A percentile compares a stretch with the other conserved stretches of the same genome.
These are phyloP conservation scores for Arachis monticola DNA, from an alignment of 331 rosid species.

Conservation along the genomic window DNA sequence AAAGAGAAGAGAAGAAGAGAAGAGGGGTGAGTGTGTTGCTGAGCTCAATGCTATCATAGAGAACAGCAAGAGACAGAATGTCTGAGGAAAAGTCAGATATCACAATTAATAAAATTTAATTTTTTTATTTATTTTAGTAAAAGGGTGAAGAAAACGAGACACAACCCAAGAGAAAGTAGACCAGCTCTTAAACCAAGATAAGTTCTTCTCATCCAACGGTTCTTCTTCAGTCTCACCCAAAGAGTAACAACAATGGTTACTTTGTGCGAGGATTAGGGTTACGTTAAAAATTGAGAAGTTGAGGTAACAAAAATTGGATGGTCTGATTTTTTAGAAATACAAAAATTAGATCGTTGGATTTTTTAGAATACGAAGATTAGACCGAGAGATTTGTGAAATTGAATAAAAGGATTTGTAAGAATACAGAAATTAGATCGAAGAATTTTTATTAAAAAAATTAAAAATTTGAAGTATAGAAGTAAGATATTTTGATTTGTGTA, in stretches of 20 bases:
- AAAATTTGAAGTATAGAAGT: no score
- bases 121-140: conserved; percentile 39
- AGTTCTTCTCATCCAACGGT: conserved; percentile 44
- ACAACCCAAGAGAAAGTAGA: conserved; percentile 55
- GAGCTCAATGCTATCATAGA: conserved; percentile 40
- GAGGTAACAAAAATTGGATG: no score
- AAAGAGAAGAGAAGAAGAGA: conserved; percentile 16
- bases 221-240: conserved; percentile 25
- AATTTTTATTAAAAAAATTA: no score
- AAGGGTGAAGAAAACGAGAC: conserved; percentile 32
- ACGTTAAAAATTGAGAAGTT: no score
- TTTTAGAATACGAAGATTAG: no score
- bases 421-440: no score
- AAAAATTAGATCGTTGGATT: no score
- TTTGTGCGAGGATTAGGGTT: no score
- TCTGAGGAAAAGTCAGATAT: conserved; percentile 47
- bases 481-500: no score
- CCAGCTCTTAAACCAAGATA: conserved; percentile 44
- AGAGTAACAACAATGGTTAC: neutral
- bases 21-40: neutral
- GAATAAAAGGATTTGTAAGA: no score
- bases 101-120: conserved; percentile 29
- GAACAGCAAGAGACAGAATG: conserved; percentile 59
- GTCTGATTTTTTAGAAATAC: no score
- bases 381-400: no score